Conservation (phyloP, 1,284 basidiomycete genomes). For the Naganishia sp. region DNA sequence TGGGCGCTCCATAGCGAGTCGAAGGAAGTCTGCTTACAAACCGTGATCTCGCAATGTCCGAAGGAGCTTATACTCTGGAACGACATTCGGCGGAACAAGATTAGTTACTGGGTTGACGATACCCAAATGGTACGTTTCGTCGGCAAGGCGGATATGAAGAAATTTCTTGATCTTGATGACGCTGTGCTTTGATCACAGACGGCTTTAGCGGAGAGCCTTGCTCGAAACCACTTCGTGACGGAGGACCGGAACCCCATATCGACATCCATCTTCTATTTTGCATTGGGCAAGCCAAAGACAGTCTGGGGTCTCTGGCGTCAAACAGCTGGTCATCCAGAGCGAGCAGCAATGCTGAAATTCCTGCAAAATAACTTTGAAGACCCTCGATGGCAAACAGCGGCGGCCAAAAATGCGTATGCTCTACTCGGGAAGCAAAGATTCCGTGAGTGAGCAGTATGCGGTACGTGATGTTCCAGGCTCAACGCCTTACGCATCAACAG, state of each 20-base stretch:
- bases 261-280: conserved; percentile 92
- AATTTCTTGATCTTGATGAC: background rate
- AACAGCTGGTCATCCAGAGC: conserved; percentile 90
- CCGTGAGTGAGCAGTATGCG: conserved; percentile 60
- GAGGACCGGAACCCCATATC: conserved; percentile 80
- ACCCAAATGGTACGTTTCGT: conserved; percentile 4
- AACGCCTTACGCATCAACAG: conserved; percentile 54
- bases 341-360: conserved; percentile 86
- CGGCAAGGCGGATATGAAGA: background rate
- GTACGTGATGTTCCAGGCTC: conserved; percentile 11
- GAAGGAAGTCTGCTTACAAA: conserved; percentile 76
- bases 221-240: conserved; percentile 86
- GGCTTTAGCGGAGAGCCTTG: conserved; percentile 84
- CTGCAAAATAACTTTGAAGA: conserved; percentile 85
- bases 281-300: conserved; percentile 84
- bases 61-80: conserved; percentile 80
- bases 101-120: conserved; percentile 23
- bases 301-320: conserved; percentile 95
- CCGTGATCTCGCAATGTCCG: conserved; percentile 69
- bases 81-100: conserved; percentile 66
- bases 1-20: conserved; percentile 95
- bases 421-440: conserved; percentile 88
- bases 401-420: conserved; percentile 94
- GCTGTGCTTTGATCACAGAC: background rate
- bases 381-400: conserved; percentile 86